Evolutionary conservation across 768 basidiomycete genomes (phyloP), one percentile per base, ranked within the genome.

Genomic region (Trametes maxima): DNA sequence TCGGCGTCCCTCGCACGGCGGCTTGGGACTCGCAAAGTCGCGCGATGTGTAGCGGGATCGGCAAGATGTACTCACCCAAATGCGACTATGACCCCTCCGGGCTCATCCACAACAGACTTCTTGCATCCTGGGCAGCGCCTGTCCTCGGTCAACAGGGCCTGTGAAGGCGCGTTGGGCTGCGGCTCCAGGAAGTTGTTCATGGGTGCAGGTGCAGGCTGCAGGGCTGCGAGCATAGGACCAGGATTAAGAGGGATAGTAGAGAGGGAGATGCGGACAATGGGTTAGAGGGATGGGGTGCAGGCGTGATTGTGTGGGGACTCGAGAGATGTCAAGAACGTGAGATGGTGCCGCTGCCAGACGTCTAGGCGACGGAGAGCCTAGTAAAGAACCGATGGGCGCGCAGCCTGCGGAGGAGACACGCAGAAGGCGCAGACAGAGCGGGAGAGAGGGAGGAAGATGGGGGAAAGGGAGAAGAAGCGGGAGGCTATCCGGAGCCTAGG

Each of bases 61-160:
- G 13, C n/a, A 16, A 61, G 55, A 24, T 39, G 43, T 39, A 83
- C 90, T 72, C 69, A 96, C 94, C 95, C 95, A 72, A 98, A 97
- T 42, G 94, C 92, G 69, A 98, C 95, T 43, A 98, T 95, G 21
- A 96, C 81, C 28, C 92, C 92, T 53, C 90, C 92, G 67, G 84
- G 80, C 69, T 92, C 90, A 64, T 85, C 88, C 21, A 93, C 87
- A 40, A 90, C 91, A 2, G 91, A 88, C 59, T 78, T 79, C 72
- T 88, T 90, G 78, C 92, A 94, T 19, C 92, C 92, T 13, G 91
- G 91, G 78, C 92, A 94, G 3, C 84, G 67, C 64, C 84, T 84
- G 70, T 90, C 82, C 70, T 82, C 81, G 12, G 54, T 69, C n/a
- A 65, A 49, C 36, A 62, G 54, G 17, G 62, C 58, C 43, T 62